A percentile compares a stretch with the other conserved stretches of the same genome.
These are phyloP conservation scores for Neltuma alba DNA, from an alignment of 306 rosid species.

Conservation along the genomic window DNA sequence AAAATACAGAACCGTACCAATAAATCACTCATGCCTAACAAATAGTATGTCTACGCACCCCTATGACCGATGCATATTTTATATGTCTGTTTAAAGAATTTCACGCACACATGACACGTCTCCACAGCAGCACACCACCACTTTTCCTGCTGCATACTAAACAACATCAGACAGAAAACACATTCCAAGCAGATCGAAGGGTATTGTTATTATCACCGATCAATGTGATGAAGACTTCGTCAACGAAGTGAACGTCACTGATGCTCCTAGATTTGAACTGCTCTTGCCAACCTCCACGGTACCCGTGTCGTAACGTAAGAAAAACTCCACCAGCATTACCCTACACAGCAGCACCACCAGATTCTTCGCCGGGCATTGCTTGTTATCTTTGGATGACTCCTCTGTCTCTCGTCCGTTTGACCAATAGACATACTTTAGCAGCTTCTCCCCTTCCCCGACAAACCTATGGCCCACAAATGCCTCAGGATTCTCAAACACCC, in stretches of 20 bases:
- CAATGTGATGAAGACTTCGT: background rate
- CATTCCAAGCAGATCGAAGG: too few relatives aligned
- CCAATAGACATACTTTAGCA: conserved; percentile 46
- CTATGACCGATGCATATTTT: too few relatives aligned
- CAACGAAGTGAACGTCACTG: conserved; percentile 35
- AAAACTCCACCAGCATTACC: conserved; percentile 44
- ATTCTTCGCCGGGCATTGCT: conserved; percentile 48
- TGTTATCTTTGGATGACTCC: conserved; percentile 20
- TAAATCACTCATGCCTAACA: too few relatives aligned
- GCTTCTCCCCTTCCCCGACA: conserved; percentile 36
- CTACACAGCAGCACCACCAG: conserved; percentile 46
- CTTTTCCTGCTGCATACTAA: too few relatives aligned
- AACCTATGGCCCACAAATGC: conserved; percentile 43
- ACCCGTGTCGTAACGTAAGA: conserved; percentile 43
- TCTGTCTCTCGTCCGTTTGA: conserved; percentile 41
- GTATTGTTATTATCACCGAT: background rate
- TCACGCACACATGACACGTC: too few relatives aligned
- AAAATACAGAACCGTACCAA: too few relatives aligned
- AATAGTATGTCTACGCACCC: too few relatives aligned
- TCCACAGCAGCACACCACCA: too few relatives aligned
- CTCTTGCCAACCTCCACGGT: background rate
- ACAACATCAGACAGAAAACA: too few relatives aligned
- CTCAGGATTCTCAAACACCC: conserved; percentile 56
- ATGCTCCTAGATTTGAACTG: conserved; percentile 3
- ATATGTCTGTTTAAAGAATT: too few relatives aligned